Conservation (phyloP, 1,139 yeast genomes). For the Arxiozyma bovina region DNA sequence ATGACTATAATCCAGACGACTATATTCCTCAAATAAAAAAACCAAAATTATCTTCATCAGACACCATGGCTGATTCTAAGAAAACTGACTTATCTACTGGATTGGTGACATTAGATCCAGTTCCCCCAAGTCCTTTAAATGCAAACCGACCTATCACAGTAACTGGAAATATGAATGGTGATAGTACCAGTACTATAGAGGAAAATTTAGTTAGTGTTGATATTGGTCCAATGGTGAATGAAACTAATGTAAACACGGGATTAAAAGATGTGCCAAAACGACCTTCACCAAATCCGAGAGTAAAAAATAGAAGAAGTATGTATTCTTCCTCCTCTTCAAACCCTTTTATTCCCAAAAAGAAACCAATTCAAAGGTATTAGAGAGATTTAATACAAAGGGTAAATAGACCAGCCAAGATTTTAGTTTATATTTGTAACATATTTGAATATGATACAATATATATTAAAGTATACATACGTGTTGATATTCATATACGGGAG, state of each 20-base stretch:
- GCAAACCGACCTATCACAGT: neutral
- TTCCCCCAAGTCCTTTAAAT: too few species aligned
- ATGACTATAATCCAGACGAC: constrained; percentile 15
- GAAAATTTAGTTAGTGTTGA: neutral
- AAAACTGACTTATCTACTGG: neutral
- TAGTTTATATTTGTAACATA: neutral
- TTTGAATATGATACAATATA: neutral
- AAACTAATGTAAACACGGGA: neutral
- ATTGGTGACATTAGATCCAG: neutral
- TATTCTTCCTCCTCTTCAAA: constrained; percentile 3
- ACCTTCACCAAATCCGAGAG: neutral
- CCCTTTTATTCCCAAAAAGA: constrained; percentile 3
- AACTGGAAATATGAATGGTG: neutral
- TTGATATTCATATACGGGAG: neutral
- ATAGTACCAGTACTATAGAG: neutral
- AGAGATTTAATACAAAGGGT: neutral
- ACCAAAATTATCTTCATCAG: neutral
- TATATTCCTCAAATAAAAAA: neutral
- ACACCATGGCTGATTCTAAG: neutral
- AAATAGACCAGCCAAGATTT: neutral
- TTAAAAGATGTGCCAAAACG: neutral
- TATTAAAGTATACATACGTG: too few species aligned
- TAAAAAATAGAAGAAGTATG: constrained; percentile 1
- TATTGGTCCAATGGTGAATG: neutral
- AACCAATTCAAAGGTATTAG: neutral